phyloP scores from a whole-genome alignment of 768 basidiomycete genomes.

The Trichaptum fuscoviolaceum region DNA sequence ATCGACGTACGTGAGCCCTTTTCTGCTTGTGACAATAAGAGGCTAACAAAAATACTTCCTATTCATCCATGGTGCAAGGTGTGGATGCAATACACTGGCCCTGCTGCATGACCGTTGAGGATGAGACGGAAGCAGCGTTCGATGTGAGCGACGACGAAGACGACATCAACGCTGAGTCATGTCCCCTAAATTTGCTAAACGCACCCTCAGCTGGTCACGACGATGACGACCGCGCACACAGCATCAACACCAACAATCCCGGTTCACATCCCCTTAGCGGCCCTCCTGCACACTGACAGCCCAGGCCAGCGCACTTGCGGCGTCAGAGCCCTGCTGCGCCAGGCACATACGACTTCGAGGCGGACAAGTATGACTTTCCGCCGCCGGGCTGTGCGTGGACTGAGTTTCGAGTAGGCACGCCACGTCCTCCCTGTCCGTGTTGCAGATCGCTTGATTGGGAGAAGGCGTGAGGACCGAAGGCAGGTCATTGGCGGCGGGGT shows the following conservation, averaged over 20 bases:
- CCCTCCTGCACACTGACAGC: conserved; percentile 14
- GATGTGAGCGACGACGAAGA: conserved; percentile 74
- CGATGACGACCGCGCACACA: too few relatives aligned
- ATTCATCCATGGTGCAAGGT: too few relatives aligned
- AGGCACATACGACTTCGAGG: conserved; percentile 72
- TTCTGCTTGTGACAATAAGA: too few relatives aligned
- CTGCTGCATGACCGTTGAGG: too few relatives aligned
- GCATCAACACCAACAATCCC: conserved; percentile 16
- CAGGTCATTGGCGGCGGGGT: conserved; percentile 58
- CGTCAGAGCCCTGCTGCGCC: conserved; percentile 14
- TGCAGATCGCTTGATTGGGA: conserved; percentile 27
- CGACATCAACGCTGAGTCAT: conserved; percentile 41
- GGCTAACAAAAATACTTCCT: too few relatives aligned
- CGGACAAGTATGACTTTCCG: conserved; percentile 71
- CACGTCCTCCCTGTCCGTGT: too few relatives aligned
- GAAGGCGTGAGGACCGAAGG: conserved; percentile 26
- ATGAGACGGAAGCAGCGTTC: conserved; percentile 85
- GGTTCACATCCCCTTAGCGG: conserved; percentile 24
- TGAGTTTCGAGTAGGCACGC: conserved; percentile 46
- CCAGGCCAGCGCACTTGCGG: too few relatives aligned
- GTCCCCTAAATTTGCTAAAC: conserved; percentile 46
- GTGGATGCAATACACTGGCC: too few relatives aligned
- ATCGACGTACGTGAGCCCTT: too few relatives aligned
- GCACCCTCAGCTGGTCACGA: too few relatives aligned
- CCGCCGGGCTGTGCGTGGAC: conserved; percentile 57